A percentile compares a stretch with the other conserved stretches of the same genome.
Evolutionary conservation across 1,139 yeast species (phyloP).

Genomic region (Yamadazyma membranifaciens): DNA sequence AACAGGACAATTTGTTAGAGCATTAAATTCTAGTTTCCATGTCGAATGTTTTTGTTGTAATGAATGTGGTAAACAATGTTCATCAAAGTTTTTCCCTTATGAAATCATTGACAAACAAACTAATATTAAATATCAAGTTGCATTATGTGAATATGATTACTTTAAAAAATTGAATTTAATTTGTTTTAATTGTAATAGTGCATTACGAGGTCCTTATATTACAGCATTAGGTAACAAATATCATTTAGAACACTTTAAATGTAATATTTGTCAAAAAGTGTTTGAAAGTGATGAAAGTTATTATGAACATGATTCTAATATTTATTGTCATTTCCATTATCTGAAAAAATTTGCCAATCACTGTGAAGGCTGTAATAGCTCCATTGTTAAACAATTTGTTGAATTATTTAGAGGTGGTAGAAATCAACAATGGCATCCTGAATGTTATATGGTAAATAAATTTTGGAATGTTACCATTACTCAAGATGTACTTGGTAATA

Average conservation of each 20-base stretch:
- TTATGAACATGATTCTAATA: slow-evolving; percentile 80
- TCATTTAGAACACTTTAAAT: slow-evolving; percentile 93
- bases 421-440: slow-evolving; percentile 98
- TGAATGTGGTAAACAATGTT: slow-evolving; percentile 77
- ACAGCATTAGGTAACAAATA: slow-evolving; percentile 91
- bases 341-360: slow-evolving; percentile 80
- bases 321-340: slow-evolving; percentile 91
- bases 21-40: slow-evolving; percentile 76
- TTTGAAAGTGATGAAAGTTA: slow-evolving; percentile 93
- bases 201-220: slow-evolving; percentile 89
- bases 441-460: slow-evolving; percentile 95
- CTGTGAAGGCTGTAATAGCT: slow-evolving; percentile 91
- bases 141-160: slow-evolving; percentile 91
- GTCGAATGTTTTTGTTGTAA: slow-evolving; percentile 84
- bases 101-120: slow-evolving; percentile 39
- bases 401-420: slow-evolving; percentile 92
- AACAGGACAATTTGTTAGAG: slow-evolving; percentile 82
- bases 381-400: slow-evolving; percentile 91
- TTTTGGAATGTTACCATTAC: slow-evolving; percentile 92
- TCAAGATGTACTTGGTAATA: slow-evolving; percentile 58
- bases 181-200: slow-evolving; percentile 81
- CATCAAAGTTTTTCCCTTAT: slow-evolving; percentile 67
- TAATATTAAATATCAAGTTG: slow-evolving; percentile 47
- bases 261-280: slow-evolving; percentile 81
- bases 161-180: slow-evolving; percentile 79